Base-by-base conservation (phyloP, 306 rosid genomes). In the Vigna nakashimae region DNA sequence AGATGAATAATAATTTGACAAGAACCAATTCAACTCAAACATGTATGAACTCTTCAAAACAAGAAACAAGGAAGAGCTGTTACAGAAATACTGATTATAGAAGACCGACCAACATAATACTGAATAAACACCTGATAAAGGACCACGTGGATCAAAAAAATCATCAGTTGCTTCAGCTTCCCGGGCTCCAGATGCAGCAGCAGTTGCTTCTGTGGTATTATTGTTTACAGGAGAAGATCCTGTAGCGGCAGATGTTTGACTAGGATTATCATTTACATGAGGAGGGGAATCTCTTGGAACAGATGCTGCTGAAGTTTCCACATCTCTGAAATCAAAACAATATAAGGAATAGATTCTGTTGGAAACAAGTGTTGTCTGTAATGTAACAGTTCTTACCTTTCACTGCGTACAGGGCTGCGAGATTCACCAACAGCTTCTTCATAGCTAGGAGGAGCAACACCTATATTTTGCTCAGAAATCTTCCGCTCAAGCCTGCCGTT, bases 81-180 rank as follows among this genome's bases (percentile, higher is more conserved):
- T 40, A 32, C 67, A 65, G 46, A 49, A 26, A 68, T 43, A 46
- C 84, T 49, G 57, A 64, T 36, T 63, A 56, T 18, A 34, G 65
- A 71, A 60, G 45, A 78, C 30, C 53, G 63, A 46, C 50, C 46
- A 74, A 67, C 62, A 80, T 48, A 78, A 63, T 51, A 71, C 38
- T 73, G 34, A 28, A 74, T 12, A 20, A 81, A 13, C 64, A 90
- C 98, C 99, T 79, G 88, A 53, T 84, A 82, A 16, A 65, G 90
- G 75, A 81, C 90, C 89, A 58, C 99, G 98, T 36, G 99, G 98
- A 66, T 96, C 99, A 85, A 96, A 96, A 80, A 92, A 96, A 74
- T 96, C 98, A 90, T 96, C 98, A 42, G 81, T 82, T 46, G 84
- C 79, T 82, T 80, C 87, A 49, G 70, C 69, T 57, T 80, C 91